Percentiles rank a stretch among this genome's conserved stretches.
Evolutionary conservation across 2,329 filamentous ascomycete species (phyloP).

Genomic region (Penicillium sp.): DNA sequence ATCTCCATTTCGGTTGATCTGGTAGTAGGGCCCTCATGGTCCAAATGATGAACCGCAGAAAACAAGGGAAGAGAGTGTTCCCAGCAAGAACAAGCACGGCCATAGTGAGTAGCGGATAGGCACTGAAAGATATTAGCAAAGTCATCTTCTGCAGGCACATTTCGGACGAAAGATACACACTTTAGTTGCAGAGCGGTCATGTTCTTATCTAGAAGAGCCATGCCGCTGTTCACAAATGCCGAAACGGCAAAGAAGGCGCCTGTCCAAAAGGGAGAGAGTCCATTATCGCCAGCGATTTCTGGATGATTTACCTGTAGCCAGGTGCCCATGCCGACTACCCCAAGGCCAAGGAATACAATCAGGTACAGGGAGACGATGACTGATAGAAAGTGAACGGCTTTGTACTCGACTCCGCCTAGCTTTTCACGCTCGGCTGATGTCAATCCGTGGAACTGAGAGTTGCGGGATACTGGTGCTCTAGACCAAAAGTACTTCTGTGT

Average conservation of each 20-base stretch:
- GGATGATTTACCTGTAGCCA: slow-evolving; percentile 48
- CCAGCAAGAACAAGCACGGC: slow-evolving; percentile 62
- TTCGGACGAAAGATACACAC: slow-evolving; percentile 11
- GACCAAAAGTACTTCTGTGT: slow-evolving; percentile 34
- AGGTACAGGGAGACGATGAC: slow-evolving; percentile 48
- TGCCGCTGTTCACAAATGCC: slow-evolving; percentile 57
- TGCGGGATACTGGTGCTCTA: slow-evolving; percentile 42
- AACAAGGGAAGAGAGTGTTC: slow-evolving; percentile 66
- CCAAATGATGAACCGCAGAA: slow-evolving; percentile 63
- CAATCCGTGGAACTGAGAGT: slow-evolving; percentile 52
- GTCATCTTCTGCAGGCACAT: not conserved
- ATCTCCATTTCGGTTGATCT: slow-evolving; percentile 23
- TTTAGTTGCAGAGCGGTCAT: slow-evolving; percentile 49
- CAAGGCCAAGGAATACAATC: slow-evolving; percentile 47
- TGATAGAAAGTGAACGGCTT: slow-evolving; percentile 37
- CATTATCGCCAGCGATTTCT: slow-evolving; percentile 43
- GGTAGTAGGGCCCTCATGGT: slow-evolving; percentile 36
- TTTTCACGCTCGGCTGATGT: slow-evolving; percentile 43
- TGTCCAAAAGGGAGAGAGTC: slow-evolving; percentile 51
- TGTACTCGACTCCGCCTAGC: slow-evolving; percentile 47
- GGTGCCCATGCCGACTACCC: slow-evolving; percentile 47
- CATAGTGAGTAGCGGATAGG: slow-evolving; percentile 49
- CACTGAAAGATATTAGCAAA: slow-evolving; percentile 22
- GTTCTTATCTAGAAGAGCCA: slow-evolving; percentile 55
- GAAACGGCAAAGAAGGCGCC: slow-evolving; percentile 54